Conservation (phyloP, 2,329 filamentous ascomycete genomes). For the Fusarium sp. region DNA sequence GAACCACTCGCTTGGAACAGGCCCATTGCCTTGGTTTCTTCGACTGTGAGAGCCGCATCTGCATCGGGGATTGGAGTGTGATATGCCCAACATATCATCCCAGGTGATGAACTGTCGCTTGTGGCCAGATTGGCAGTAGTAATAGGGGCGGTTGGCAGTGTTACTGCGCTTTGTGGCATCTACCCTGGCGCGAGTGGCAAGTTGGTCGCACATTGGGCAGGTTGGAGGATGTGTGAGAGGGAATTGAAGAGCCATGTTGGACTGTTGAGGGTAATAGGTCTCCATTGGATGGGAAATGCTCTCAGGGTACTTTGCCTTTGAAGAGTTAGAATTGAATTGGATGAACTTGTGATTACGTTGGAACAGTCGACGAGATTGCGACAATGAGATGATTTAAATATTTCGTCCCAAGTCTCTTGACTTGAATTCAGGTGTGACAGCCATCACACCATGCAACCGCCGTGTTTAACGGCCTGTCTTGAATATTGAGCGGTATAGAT, state of each 20-base stretch:
- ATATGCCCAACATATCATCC: neutral
- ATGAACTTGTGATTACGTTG: neutral
- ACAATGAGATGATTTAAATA: neutral
- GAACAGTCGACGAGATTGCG: rapidly evolving
- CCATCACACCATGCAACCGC: rapidly evolving
- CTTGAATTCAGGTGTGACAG: rapidly evolving
- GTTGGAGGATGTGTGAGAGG: neutral
- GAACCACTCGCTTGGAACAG: neutral
- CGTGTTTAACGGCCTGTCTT: too few relatives aligned
- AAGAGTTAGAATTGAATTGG: too few relatives aligned
- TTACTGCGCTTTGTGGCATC: neutral
- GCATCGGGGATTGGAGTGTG: neutral
- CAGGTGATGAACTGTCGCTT: neutral
- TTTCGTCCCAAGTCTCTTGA: rapidly evolving
- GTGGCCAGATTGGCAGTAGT: neutral
- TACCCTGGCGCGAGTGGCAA: neutral
- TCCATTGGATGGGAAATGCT: neutral
- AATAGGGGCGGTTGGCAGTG: neutral
- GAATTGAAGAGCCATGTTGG: neutral
- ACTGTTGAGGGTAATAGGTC: neutral
- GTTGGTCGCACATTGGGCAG: neutral
- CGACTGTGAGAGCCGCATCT: neutral
- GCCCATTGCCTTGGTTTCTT: neutral
- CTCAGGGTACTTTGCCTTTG: neutral
- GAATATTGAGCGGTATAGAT: rapidly evolving